These are phyloP conservation scores for Arthrobotrys iridis DNA, from an alignment of 2,329 filamentous ascomycete species.

Conservation along the genomic window DNA sequence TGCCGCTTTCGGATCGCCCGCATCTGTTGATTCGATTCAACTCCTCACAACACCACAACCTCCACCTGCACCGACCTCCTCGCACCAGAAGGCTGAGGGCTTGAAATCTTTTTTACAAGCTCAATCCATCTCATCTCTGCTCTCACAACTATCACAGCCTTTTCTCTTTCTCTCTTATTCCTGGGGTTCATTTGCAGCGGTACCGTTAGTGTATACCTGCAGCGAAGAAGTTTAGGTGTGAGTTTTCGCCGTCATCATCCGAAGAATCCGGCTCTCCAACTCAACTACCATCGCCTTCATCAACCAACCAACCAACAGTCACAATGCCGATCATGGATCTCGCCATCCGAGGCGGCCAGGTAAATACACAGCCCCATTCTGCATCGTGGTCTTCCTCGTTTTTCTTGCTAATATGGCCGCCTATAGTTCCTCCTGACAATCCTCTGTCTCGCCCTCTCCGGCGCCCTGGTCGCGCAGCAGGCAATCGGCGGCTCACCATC, in stretches of 20 bases:
- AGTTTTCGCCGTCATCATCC: constrained; percentile 11
- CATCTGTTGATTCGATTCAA: not conserved
- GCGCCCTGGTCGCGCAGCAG: constrained; percentile 59
- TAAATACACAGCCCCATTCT: not conserved
- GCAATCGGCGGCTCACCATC: constrained; percentile 67
- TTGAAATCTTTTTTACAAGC: constrained; percentile 9
- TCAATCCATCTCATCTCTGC: constrained; percentile 40
- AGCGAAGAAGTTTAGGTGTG: not conserved
- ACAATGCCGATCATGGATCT: constrained; percentile 19
- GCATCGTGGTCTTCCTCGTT: not conserved
- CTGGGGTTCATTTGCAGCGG: not conserved
- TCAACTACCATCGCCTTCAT: not conserved
- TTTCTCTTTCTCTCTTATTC: not conserved
- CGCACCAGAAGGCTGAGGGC: not conserved
- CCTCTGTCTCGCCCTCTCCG: constrained; percentile 56
- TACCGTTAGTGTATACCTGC: not conserved
- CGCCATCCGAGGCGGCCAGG: constrained; percentile 37
- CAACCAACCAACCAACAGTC: not conserved
- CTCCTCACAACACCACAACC: constrained; percentile 9
- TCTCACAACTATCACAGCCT: not conserved
- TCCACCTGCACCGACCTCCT: not conserved
- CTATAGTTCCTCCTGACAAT: constrained; percentile 54
- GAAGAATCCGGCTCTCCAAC: not conserved
- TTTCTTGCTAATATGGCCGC: not conserved
- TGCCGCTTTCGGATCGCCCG: constrained; percentile 4